Base-by-base conservation (phyloP, 805 yeast species). In the Dipodascopsis uninucleata region DNA sequence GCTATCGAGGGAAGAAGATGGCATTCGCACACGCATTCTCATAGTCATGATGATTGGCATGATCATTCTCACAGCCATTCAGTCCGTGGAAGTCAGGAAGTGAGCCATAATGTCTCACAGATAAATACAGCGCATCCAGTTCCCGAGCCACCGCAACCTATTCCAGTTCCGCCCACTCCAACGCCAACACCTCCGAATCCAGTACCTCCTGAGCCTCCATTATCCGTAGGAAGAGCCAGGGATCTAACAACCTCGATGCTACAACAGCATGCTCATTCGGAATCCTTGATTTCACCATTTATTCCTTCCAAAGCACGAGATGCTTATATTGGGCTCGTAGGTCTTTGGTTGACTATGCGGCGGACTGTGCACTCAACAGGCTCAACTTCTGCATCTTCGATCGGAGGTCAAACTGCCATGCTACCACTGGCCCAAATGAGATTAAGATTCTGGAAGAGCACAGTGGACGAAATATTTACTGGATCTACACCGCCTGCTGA, bases 371-470 rank as follows among this genome's bases (percentile, higher is more conserved):
- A 36, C 23, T 81, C 29, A 71, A 77, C 54, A 72, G 75, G 59
- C 72, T 80, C 8, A 65, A 74, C 28, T 69, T 76, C 48, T 38
- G 61, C 32, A 55, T 56, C 40, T 23, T 50, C 21, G 53, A 58
- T 74, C 72, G 62, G 45, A 55, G 56, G 28, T 43, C 60, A 1
- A 12, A 12, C 14, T 26, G 29, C 29, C 29, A 14, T 26, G 12
- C 29, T 12, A 26, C 12, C 29, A 14, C 14, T 26, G 29, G 66
- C 70, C 23, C 56, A 58, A 28, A 42, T 84, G 59, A 79, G 83
- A 57, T 77, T 83, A 60, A 78, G 79, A 55, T 83, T 82, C 61
- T 86, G 95, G 95, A 71, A 78, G 49, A 83, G 82, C 39, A 69
- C 75, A 47, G 46, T 85, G 5, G 69, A 71, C 29, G 71, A 69